Conservation (phyloP, 1,284 basidiomycete species). For the Irpex sp. region DNA sequence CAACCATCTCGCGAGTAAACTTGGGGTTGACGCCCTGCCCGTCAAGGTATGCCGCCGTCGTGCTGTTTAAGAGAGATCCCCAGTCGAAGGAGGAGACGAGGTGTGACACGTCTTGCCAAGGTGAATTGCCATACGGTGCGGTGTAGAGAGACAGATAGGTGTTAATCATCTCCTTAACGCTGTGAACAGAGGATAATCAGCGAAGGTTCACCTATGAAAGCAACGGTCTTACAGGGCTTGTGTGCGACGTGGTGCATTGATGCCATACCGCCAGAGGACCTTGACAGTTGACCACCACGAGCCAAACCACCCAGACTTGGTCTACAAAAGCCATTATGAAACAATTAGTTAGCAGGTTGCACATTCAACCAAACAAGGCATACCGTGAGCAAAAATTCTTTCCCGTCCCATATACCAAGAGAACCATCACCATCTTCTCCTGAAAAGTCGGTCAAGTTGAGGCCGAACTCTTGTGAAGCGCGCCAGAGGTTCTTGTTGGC, state of each 20-base stretch:
- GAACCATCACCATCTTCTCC: slow-evolving; percentile 40
- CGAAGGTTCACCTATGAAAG: too few relatives aligned
- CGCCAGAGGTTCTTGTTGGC: slow-evolving; percentile 83
- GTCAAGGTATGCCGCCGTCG: slow-evolving; percentile 59
- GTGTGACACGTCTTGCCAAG: slow-evolving; percentile 60
- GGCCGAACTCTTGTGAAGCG: slow-evolving; percentile 77
- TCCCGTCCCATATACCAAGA: slow-evolving; percentile 79
- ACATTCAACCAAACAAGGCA: not conserved
- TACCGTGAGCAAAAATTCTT: slow-evolving; percentile 56
- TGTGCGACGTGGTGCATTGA: slow-evolving; percentile 58
- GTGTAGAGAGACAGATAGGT: slow-evolving; percentile 61
- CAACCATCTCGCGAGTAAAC: slow-evolving; percentile 78
- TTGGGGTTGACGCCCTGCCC: slow-evolving; percentile 51
- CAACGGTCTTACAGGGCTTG: slow-evolving; percentile 46
- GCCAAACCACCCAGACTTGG: slow-evolving; percentile 33
- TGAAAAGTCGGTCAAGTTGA: slow-evolving; percentile 55
- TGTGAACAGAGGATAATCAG: slow-evolving; percentile 21
- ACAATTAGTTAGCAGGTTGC: not conserved
- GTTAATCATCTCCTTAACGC: slow-evolving; percentile 56
- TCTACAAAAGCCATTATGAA: slow-evolving; percentile 12
- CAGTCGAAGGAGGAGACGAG: slow-evolving; percentile 57
- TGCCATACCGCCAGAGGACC: slow-evolving; percentile 80
- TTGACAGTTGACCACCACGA: slow-evolving; percentile 76
- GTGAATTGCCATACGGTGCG: slow-evolving; percentile 43
- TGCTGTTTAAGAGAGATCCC: slow-evolving; percentile 46